Conservation (phyloP, 2,329 filamentous ascomycete genomes). For the Pseudopyricularia javanii region DNA sequence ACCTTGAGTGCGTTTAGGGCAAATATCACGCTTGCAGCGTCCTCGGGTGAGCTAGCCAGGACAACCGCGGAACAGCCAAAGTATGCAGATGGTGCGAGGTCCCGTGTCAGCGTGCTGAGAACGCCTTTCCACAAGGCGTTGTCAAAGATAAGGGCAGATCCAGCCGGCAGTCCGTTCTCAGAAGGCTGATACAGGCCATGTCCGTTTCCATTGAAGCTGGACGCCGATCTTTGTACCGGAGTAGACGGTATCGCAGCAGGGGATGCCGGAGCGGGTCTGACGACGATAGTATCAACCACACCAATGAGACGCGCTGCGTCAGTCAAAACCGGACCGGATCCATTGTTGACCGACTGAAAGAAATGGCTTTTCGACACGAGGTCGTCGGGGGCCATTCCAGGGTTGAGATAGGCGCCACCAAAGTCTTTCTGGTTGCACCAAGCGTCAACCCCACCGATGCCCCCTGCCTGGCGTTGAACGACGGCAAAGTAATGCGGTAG, state of each 20-base stretch:
- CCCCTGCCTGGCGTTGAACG: conserved; percentile 50
- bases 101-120: conserved; percentile 65
- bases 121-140: conserved; percentile 83
- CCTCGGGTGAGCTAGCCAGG: conserved; percentile 58
- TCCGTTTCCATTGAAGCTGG: conserved; percentile 9
- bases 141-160: conserved; percentile 56
- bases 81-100: conserved; percentile 75
- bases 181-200: neutral
- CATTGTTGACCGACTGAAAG: conserved; percentile 36
- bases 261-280: conserved; percentile 34
- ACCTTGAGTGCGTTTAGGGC: conserved; percentile 65
- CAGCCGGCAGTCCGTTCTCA: conserved; percentile 25
- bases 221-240: conserved; percentile 18
- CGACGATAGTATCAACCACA: conserved; percentile 70
- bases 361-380: conserved; percentile 45
- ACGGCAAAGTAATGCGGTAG: conserved; percentile 71
- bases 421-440: conserved; percentile 65
- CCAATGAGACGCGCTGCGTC: conserved; percentile 70
- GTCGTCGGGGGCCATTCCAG: conserved; percentile 48
- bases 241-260: conserved; percentile 13
- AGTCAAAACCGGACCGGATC: conserved; percentile 47
- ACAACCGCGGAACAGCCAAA: conserved; percentile 64
- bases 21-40: conserved; percentile 69
- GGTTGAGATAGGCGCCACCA: conserved; percentile 71
- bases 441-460: conserved; percentile 47